phyloP scores from a whole-genome alignment of 768 basidiomycete genomes.

The Leucocoprinus leucothites region DNA sequence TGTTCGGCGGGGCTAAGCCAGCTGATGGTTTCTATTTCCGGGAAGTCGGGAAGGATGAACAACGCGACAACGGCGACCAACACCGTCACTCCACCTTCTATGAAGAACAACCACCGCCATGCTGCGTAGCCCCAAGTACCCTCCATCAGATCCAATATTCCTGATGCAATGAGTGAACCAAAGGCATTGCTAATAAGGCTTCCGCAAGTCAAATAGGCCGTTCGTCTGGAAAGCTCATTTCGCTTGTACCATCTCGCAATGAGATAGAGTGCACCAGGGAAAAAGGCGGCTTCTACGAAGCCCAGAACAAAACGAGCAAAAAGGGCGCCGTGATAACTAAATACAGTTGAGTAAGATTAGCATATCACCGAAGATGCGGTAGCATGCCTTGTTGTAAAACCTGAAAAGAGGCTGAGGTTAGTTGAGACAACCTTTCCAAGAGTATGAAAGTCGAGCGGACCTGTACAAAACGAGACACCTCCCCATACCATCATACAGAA shows the following conservation, averaged over 20 bases:
- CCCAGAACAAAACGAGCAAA: constrained; percentile 76
- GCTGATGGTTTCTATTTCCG: constrained; percentile 38
- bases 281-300: constrained; percentile 69
- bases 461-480: constrained; percentile 45
- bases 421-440: not conserved
- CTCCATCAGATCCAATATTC: constrained; percentile 70
- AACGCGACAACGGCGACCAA: constrained; percentile 46
- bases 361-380: not conserved
- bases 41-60: constrained; percentile 75
- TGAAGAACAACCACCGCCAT: constrained; percentile 79
- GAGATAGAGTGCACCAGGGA: constrained; percentile 64
- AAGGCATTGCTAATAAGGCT: constrained; percentile 80
- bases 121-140: constrained; percentile 63
- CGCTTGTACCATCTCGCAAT: constrained; percentile 74
- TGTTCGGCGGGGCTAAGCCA: constrained; percentile 61
- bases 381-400: constrained; percentile 37
- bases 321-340: constrained; percentile 62
- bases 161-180: constrained; percentile 74
- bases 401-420: constrained; percentile 20
- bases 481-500: constrained; percentile 70
- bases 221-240: constrained; percentile 66
- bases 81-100: constrained; percentile 62
- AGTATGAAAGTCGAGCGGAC: constrained; percentile 22
- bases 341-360: not conserved
- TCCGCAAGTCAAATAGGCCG: constrained; percentile 67